Conservation (phyloP, 352 stramenopile species). For the Saprolegnia diclina region DNA sequence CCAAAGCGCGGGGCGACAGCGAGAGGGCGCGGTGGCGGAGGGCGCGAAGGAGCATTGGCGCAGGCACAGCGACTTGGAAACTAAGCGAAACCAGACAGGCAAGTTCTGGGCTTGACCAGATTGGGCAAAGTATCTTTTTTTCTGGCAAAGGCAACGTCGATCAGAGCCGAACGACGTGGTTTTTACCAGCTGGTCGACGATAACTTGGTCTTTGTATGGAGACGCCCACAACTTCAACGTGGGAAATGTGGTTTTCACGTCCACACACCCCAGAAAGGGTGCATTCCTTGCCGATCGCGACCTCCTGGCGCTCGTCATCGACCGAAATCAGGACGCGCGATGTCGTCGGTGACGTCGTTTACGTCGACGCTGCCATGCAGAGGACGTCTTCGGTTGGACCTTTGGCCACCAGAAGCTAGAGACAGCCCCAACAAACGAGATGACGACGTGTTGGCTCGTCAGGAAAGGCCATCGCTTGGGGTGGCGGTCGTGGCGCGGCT, state of each 20-base stretch:
- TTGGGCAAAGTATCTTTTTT: neutral
- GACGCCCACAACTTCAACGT: too few relatives aligned
- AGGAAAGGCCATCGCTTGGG: too few relatives aligned
- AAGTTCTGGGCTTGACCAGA: constrained; percentile 9
- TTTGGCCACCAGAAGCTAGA: too few relatives aligned
- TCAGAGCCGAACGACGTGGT: neutral
- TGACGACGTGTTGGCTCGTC: too few relatives aligned
- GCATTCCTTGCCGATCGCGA: constrained; percentile 1
- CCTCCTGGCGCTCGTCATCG: constrained; percentile 13
- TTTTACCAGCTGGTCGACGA: too few relatives aligned
- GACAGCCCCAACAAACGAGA: too few relatives aligned
- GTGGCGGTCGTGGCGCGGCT: too few relatives aligned
- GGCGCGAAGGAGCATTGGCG: neutral
- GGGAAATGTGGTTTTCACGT: too few relatives aligned
- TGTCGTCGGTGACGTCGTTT: neutral
- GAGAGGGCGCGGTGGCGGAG: neutral
- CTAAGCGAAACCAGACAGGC: neutral
- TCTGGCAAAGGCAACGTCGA: neutral
- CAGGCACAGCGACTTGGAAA: neutral
- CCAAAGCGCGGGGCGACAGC: neutral
- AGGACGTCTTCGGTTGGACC: too few relatives aligned
- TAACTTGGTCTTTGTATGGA: neutral
- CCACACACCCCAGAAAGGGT: neutral
- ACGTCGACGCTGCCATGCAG: too few relatives aligned
- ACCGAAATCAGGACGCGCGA: neutral